These are phyloP conservation scores for Achaetomium macrosporum DNA, from an alignment of 2,329 filamentous ascomycete species.

Conservation along the genomic window DNA sequence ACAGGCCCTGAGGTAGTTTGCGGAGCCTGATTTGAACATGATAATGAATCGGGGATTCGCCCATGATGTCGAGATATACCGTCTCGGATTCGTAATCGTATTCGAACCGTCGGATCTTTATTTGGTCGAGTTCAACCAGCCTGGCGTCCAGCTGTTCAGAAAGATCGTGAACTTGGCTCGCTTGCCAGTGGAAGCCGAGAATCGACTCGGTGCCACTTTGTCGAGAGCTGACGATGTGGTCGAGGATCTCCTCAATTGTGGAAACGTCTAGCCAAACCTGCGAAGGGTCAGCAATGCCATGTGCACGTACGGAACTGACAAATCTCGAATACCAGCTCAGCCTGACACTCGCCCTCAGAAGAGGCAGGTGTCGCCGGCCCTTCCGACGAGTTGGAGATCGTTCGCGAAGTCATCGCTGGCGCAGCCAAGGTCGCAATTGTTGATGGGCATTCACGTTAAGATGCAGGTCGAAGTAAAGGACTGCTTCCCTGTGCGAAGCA, in stretches of 20 bases:
- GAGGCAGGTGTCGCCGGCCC: background rate
- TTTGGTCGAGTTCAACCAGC: conserved; percentile 1
- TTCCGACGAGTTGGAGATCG: background rate
- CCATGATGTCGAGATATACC: conserved; percentile 8
- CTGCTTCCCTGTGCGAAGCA: background rate
- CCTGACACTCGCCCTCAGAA: background rate
- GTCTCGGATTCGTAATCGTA: conserved; percentile 5
- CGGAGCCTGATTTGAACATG: conserved; percentile 2
- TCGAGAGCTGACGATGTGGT: background rate
- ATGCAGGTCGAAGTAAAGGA: background rate
- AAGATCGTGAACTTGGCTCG: background rate
- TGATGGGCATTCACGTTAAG: background rate
- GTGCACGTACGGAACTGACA: background rate
- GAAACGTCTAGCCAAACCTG: conserved; percentile 4
- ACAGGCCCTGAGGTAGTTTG: background rate
- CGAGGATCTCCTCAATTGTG: conserved; percentile 3
- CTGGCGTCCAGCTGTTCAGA: conserved; percentile 1
- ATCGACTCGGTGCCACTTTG: background rate
- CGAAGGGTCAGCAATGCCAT: conserved; percentile 4
- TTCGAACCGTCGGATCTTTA: conserved; percentile 2
- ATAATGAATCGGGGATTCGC: conserved; percentile 4
- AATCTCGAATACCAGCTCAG: background rate
- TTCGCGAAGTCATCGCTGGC: conserved; percentile 5
- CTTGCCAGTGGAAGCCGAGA: conserved; percentile 6
- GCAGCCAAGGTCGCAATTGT: background rate